Evolutionary conservation across 2,329 filamentous ascomycete species (phyloP).

Genomic region (Eurotiales sp.): DNA sequence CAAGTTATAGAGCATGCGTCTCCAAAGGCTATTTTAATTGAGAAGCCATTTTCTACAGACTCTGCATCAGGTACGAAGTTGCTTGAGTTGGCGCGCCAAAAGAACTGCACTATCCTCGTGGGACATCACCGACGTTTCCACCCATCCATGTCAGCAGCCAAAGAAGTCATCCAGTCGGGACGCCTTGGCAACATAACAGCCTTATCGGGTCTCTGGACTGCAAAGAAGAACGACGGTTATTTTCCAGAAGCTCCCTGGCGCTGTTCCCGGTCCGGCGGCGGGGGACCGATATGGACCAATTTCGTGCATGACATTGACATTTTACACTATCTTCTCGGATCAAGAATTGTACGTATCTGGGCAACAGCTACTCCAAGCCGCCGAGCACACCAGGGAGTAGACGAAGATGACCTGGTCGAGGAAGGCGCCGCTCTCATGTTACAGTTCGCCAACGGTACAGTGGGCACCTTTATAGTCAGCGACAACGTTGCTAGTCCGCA

Average conservation of each 20-base stretch:
- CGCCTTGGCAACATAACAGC: constrained; percentile 13
- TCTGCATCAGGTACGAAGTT: not conserved
- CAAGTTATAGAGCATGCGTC: not conserved
- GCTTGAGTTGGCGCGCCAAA: not conserved
- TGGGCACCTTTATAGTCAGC: constrained; percentile 15
- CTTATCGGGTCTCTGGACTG: constrained; percentile 15
- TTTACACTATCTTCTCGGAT: constrained; percentile 13
- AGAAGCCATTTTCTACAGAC: constrained; percentile 1
- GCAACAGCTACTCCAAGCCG: not conserved
- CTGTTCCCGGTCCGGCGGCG: constrained; percentile 3
- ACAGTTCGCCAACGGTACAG: constrained; percentile 14
- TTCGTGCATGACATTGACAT: constrained; percentile 17
- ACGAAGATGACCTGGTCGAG: constrained; percentile 7
- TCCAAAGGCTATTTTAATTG: not conserved
- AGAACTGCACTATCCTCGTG: constrained; percentile 13
- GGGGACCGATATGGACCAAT: constrained; percentile 16
- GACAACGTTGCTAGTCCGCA: constrained; percentile 16
- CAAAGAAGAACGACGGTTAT: constrained; percentile 14
- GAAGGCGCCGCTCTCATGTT: constrained; percentile 17
- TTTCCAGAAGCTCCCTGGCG: not conserved
- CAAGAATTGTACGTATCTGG: constrained; percentile 1
- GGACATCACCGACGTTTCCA: constrained; percentile 18
- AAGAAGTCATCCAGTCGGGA: constrained; percentile 4
- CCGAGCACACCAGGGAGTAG: not conserved
- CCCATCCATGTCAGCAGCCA: constrained; percentile 5